Evolutionary conservation across 78 protist species (phyloP), one percentile per base, ranked within the genome.

Genomic region (Capsaspora owczarzaki): DNA sequence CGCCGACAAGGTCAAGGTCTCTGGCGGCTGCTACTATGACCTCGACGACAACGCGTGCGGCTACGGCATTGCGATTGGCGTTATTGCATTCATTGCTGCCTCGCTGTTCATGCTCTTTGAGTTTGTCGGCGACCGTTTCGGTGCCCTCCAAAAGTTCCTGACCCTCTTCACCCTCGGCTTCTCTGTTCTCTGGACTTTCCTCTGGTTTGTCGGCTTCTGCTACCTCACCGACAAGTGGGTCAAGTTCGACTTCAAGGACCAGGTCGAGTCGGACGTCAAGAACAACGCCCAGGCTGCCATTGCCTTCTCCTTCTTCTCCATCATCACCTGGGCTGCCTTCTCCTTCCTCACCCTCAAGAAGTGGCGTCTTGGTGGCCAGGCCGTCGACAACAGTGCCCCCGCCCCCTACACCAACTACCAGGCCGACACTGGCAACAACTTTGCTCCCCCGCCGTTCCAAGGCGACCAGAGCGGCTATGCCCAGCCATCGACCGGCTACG

Each of bases 201-300:
- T 63, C 38, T 63, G 72, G 72, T 63, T 63, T 41, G 72, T 63
- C 41, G 41, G 42, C 72, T 63, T 63, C 72, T 63, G 72, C 72
- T 25, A 33, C 72, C 72, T 63, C 41, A 41, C 23, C 41, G 23
- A 29, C 72, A 8, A 63, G 72, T 63, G 72, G 72, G 16, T 10
- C 56, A 63, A 63, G 33, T 2, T 4, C 43, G 19, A 8, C 33
- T 8, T 33, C 41, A 63, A 8, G 25, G 41, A 25, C 72, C 20
- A 8, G 2, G 2, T 63, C 72, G 38, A 8, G n/a, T 35, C 72
- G 20, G 23, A 4, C 43, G 20, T 6, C 25, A 35, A 35, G 72
- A 63, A 63, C 72, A 41, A 35, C 19, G 72, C 72, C 4, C 72
- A 63, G 72, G 35, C 72, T 8, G 72, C 72, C 19, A 63, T 63